phyloP scores from a whole-genome alignment of 805 yeast genomes.

The Nakazawaea laoshanensis region DNA sequence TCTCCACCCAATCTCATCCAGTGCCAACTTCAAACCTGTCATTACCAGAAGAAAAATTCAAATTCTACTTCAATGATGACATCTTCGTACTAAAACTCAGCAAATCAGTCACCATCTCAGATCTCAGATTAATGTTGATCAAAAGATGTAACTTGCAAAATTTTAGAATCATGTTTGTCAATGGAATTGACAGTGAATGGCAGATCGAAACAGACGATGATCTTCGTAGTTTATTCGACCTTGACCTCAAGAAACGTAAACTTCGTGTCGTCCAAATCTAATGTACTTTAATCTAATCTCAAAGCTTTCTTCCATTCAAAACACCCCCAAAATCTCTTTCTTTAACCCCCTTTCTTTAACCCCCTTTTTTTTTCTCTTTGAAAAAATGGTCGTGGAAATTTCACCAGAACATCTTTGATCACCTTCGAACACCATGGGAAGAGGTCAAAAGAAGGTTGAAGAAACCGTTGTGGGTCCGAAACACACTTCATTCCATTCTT shows the following conservation, averaged over 20 bases:
- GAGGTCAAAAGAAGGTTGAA: too few relatives aligned
- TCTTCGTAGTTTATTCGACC: constrained; percentile 3
- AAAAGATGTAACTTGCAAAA: constrained; percentile 6
- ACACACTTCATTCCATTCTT: constrained; percentile 30
- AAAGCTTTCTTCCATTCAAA: too few relatives aligned
- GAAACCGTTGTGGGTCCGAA: too few relatives aligned
- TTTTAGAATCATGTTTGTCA: constrained; percentile 2
- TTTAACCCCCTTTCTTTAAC: too few relatives aligned
- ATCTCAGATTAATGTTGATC: constrained; percentile 15
- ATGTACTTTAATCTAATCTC: too few relatives aligned
- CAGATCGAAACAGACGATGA: constrained; percentile 6
- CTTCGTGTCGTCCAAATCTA: constrained; percentile 3
- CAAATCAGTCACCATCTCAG: constrained; percentile 15
- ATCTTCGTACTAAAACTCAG: constrained; percentile 56
- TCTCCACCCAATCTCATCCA: not conserved
- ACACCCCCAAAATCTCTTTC: too few relatives aligned
- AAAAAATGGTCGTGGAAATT: too few relatives aligned
- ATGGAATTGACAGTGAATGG: constrained; percentile 2
- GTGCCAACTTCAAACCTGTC: constrained; percentile 14
- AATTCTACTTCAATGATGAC: constrained; percentile 73
- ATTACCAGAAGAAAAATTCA: constrained; percentile 35
- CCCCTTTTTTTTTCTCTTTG: too few relatives aligned
- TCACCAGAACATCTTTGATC: too few relatives aligned
- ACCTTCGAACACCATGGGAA: too few relatives aligned
- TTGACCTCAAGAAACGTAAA: constrained; percentile 7